Evolutionary conservation across 2,329 filamentous ascomycete species (phyloP), one percentile per base, ranked within the genome.

Genomic region (Cladosporium halotolerans): DNA sequence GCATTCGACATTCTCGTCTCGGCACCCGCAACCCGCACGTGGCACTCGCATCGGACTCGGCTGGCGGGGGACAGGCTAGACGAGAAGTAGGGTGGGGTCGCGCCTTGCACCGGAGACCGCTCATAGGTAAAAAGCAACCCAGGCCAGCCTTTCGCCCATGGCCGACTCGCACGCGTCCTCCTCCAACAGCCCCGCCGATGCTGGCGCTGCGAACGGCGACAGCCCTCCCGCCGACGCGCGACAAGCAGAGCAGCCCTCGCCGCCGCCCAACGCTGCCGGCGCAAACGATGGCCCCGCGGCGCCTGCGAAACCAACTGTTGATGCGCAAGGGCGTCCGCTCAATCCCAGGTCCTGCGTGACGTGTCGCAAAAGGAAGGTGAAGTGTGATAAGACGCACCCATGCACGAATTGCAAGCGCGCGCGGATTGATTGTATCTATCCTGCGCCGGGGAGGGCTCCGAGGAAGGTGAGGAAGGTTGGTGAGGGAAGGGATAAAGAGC

Each of bases 331-430:
- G 13, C 61, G 65, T 28, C 56, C 63, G 13, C 60, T 69, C 18
- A 72, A 71, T 51, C 68, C 68, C 7, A 59, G 70, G 40, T 75
- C 73, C 23, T 80, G 78, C 58, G 73, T 79, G 13, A 79, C 76
- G 28, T 80, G 78, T 61, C 68, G 78, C 9, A 73, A 76, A 42
- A 74, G 83, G 57, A 86, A 88, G 68, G 86, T 90, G 52, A 85
- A 85, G 63, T 90, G 86, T 75, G 85, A 90, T 73, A 89, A 89
- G 73, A 78, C 81, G 62, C 82, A 88, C 74, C 84, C 86, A 13
- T 90, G 86, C 68, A 82, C 82, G 62, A 89, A 90, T 67, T 90
- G 86, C 67, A 79, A 80, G 40, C 81, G 84, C 58, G 84, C 84
- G 39, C 73, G 83, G 61, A 86, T 86, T 54, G 80, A 85, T 60